A percentile compares a stretch with the other conserved stretches of the same genome.
Evolutionary conservation across 2,329 filamentous ascomycete species (phyloP).

Genomic region (Domatiomyces globalis): DNA sequence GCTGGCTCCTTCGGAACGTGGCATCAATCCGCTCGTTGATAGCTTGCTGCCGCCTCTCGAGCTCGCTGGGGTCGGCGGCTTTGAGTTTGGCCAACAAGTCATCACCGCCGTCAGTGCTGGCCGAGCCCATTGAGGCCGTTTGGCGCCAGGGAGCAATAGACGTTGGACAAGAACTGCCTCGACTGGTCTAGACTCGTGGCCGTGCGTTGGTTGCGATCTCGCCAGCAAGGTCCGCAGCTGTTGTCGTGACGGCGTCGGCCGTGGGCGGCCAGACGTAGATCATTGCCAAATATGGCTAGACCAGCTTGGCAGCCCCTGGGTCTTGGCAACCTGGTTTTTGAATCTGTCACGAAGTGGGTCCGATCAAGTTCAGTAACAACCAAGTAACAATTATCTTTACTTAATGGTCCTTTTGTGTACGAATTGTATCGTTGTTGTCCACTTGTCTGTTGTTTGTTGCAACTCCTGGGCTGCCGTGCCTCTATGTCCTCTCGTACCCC

Average conservation of each 20-base stretch:
- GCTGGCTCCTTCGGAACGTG: conserved; percentile 49
- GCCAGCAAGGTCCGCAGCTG: neutral
- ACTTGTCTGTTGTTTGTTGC: too few relatives aligned
- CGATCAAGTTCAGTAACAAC: too few relatives aligned
- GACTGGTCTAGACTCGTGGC: neutral
- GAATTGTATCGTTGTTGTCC: too few relatives aligned
- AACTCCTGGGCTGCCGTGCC: too few relatives aligned
- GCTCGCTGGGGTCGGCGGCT: conserved; percentile 38
- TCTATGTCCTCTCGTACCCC: too few relatives aligned
- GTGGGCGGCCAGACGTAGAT: neutral
- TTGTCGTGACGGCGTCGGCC: neutral
- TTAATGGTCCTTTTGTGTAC: too few relatives aligned
- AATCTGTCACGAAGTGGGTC: too few relatives aligned
- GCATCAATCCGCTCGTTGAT: conserved; percentile 44
- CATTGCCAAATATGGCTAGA: neutral
- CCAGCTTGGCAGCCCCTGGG: too few relatives aligned
- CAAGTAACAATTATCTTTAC: too few relatives aligned
- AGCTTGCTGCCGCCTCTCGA: conserved; percentile 46
- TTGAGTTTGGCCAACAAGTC: conserved; percentile 14
- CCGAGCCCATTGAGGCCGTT: conserved; percentile 3
- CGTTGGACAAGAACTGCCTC: neutral
- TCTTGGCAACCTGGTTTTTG: too few relatives aligned
- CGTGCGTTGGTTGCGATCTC: neutral
- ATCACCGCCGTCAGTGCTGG: conserved; percentile 4
- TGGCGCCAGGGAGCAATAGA: neutral